A percentile compares a stretch with the other conserved stretches of the same genome.
phyloP scores from a whole-genome alignment of 2,329 filamentous ascomycete species.

The Beauveria sp. region DNA sequence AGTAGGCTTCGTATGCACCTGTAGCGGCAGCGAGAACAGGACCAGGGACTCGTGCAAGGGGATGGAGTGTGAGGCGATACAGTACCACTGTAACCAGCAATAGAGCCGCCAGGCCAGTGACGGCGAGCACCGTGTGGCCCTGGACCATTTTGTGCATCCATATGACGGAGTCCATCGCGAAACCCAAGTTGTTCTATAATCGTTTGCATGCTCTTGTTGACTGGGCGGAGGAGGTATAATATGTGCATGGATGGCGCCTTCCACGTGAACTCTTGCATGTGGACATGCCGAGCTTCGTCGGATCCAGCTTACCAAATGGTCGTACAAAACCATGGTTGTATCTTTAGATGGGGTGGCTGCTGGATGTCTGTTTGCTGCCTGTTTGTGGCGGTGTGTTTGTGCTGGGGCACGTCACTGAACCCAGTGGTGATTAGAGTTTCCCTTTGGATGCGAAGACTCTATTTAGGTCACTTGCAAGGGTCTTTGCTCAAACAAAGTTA shows the following conservation, averaged over 20 bases:
- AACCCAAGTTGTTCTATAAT: no score
- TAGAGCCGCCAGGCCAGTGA: background rate
- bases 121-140: background rate
- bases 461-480: no score
- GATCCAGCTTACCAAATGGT: background rate
- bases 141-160: background rate
- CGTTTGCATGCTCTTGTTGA: background rate
- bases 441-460: no score
- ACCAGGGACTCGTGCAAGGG: background rate
- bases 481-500: no score
- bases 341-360: no score
- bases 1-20: constrained; percentile 1
- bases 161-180: no score
- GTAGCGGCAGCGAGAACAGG: background rate
- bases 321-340: background rate
- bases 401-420: no score
- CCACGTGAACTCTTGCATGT: background rate
- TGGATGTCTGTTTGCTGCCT: no score
- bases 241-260: background rate
- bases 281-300: background rate
- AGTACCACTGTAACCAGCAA: background rate
- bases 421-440: no score
- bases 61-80: background rate
- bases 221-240: background rate
- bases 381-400: no score